Evolutionary conservation across 768 basidiomycete species (phyloP).

Genomic region (Candolleomyces eurysporus): DNA sequence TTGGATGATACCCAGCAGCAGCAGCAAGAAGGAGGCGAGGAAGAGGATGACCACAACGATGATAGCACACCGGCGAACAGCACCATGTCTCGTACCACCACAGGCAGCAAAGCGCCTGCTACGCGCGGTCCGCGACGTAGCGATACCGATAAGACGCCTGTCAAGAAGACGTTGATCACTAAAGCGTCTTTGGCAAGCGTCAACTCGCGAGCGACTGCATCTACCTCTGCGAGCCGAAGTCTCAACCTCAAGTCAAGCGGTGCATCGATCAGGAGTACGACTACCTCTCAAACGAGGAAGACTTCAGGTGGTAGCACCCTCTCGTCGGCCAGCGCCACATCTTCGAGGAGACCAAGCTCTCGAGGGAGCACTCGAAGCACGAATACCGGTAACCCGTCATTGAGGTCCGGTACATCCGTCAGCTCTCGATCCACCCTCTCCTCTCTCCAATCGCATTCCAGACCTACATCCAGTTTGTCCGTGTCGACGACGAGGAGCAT

Average conservation of each 20-base stretch:
- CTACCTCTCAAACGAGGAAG: conserved; percentile 2
- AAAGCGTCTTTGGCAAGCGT: conserved; percentile 25
- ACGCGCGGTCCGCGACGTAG: conserved; percentile 3
- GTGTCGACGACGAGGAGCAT: too few species aligned
- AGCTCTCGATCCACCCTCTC: conserved; percentile 7
- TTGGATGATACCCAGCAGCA: too few species aligned
- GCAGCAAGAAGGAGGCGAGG: too few species aligned
- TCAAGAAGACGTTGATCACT: conserved; percentile 30
- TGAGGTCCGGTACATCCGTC: conserved; percentile 14
- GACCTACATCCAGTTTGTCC: neutral
- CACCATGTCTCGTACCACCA: conserved; percentile 1
- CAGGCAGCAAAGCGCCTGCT: conserved; percentile 1
- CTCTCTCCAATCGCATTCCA: neutral
- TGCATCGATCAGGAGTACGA: conserved; percentile 29
- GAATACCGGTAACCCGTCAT: conserved; percentile 1
- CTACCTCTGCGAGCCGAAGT: conserved; percentile 7
- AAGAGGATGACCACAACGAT: neutral
- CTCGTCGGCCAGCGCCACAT: neutral
- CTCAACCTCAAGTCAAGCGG: conserved; percentile 29
- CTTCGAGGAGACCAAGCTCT: conserved; percentile 21
- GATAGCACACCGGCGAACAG: conserved; percentile 1
- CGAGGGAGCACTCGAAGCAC: conserved; percentile 23
- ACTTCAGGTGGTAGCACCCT: neutral
- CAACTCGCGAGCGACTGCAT: conserved; percentile 13
- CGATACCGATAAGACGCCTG: conserved; percentile 4